A percentile compares a stretch with the other conserved stretches of the same genome.
These are phyloP conservation scores for Cicer judaicum DNA, from an alignment of 306 rosid species.

Conservation along the genomic window DNA sequence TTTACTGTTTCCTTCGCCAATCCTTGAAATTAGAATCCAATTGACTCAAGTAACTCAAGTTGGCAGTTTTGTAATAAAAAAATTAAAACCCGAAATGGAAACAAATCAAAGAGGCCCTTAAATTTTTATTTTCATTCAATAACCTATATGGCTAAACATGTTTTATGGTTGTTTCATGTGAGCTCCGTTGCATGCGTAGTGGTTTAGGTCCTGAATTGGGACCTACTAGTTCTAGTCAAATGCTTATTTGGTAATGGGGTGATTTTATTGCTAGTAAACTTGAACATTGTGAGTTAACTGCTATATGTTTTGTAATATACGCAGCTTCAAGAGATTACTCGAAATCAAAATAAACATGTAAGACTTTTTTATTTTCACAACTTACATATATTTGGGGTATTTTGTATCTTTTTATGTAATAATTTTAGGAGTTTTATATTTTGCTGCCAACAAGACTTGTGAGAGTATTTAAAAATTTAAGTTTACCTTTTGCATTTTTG, in stretches of 20 bases:
- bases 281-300: constrained; percentile 33
- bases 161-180: constrained; percentile 30
- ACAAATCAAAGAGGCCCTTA: constrained; percentile 5
- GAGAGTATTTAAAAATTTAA: constrained; percentile 1
- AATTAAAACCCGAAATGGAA: not conserved
- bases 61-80: not conserved
- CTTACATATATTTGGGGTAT: not conserved
- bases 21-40: not conserved
- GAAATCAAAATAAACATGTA: constrained; percentile 56
- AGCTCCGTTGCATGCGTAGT: not conserved
- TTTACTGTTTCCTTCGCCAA: not conserved
- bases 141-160: not conserved
- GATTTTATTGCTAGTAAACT: constrained; percentile 38
- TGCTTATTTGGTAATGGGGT: constrained; percentile 18
- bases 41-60: not conserved
- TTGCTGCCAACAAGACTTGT: constrained; percentile 6
- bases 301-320: constrained; percentile 30
- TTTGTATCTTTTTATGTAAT: constrained; percentile 10
- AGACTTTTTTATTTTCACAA: constrained; percentile 34
- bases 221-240: constrained; percentile 37
- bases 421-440: constrained; percentile 27
- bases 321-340: constrained; percentile 74
- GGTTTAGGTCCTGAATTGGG: constrained; percentile 30
- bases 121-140: not conserved
- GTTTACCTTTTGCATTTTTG: constrained; percentile 28